These are phyloP conservation scores for Papiliotrema laurentii DNA, from an alignment of 1,284 basidiomycete species.

Conservation along the genomic window DNA sequence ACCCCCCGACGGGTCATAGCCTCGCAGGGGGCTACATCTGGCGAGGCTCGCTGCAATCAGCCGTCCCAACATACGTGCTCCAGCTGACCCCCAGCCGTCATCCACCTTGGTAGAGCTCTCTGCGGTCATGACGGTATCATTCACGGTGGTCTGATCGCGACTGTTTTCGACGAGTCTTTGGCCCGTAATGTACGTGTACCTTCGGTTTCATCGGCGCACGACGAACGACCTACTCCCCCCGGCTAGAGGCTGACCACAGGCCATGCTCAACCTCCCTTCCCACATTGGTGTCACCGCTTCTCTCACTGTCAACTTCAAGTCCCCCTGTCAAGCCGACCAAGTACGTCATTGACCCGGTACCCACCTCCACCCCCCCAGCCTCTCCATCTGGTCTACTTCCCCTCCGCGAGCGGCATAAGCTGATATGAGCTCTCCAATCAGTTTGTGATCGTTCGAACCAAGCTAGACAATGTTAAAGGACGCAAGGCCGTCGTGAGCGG, in stretches of 20 bases:
- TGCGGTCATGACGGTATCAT: conserved; percentile 90
- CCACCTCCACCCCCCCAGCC: not conserved
- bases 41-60: no score
- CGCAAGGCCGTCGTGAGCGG: conserved; percentile 60
- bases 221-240: not conserved
- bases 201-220: not conserved
- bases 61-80: no score
- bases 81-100: conserved; percentile 51
- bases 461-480: conserved; percentile 64
- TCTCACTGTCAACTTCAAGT: conserved; percentile 67
- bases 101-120: conserved; percentile 78
- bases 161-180: conserved; percentile 80
- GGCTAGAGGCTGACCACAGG: conserved; percentile 54
- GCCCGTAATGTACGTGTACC: conserved; percentile 65
- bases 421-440: conserved; percentile 58
- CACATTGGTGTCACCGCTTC: conserved; percentile 91
- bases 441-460: conserved; percentile 52
- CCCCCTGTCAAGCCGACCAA: conserved; percentile 79
- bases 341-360: conserved; percentile 42
- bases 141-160: conserved; percentile 88
- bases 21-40: no score
- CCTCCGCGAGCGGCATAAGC: no score
- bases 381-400: no score
- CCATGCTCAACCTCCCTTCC: conserved; percentile 75
- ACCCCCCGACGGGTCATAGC: no score